A percentile compares a stretch with the other conserved stretches of the same genome.
These are phyloP conservation scores for Austroboletus festivus DNA, from an alignment of 768 basidiomycete genomes.

Conservation along the genomic window DNA sequence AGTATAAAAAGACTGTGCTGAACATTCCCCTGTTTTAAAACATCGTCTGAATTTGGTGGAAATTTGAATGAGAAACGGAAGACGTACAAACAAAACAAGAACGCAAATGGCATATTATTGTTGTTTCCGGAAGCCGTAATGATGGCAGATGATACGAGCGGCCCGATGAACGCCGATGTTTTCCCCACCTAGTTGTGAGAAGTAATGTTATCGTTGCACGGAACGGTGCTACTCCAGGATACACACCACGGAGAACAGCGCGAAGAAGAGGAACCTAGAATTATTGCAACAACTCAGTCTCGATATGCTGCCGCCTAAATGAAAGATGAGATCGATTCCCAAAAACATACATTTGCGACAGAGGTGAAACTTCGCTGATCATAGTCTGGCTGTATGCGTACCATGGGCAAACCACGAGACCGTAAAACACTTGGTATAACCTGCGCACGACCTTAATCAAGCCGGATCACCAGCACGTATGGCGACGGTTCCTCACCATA, in stretches of 20 bases:
- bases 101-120: slow-evolving; percentile 73
- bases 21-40: slow-evolving; percentile 12
- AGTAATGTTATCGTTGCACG: too few relatives aligned
- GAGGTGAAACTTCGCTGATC: slow-evolving; percentile 75
- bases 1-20: slow-evolving; percentile 51
- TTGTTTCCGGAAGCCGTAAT: slow-evolving; percentile 67
- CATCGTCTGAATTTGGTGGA: background rate
- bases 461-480: background rate
- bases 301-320: background rate
- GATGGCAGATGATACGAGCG: slow-evolving; percentile 71
- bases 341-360: slow-evolving; percentile 58
- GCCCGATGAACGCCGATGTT: slow-evolving; percentile 74
- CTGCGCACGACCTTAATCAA: slow-evolving; percentile 29
- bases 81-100: slow-evolving; percentile 63
- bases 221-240: too few relatives aligned
- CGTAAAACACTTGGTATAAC: slow-evolving; percentile 69
- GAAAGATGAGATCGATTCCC: background rate
- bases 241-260: slow-evolving; percentile 64
- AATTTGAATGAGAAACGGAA: background rate
- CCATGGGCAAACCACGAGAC: slow-evolving; percentile 75
- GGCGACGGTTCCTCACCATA: slow-evolving; percentile 44
- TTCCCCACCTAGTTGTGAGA: slow-evolving; percentile 64
- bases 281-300: background rate
- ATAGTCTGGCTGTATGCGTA: slow-evolving; percentile 81
- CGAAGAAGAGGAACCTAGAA: slow-evolving; percentile 66